Evolutionary conservation across 352 stramenopile genomes (phyloP), one percentile per base, ranked within the genome.

Genomic region (Halophytophthora polymorphica): DNA sequence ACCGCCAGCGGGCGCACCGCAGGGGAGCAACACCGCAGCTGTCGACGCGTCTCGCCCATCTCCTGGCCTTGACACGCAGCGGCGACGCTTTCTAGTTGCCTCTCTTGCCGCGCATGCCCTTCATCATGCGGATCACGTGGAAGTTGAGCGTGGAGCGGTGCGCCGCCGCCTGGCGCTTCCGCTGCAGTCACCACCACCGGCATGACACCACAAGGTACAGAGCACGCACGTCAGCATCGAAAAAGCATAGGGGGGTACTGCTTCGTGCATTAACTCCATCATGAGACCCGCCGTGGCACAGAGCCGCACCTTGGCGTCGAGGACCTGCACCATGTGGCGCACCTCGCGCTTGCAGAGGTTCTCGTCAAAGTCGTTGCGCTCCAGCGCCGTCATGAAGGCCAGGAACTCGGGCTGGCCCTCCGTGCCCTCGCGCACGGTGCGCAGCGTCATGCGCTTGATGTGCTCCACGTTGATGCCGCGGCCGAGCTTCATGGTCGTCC

Each of bases 401-500:
- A 90, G 64, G 60, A 89, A 90, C 73, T 95, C 84, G 11, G 69
- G 58, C 51, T 89, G 74, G 1, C 84, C 82, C 40, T 92, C 83
- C 34, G 68, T 93, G 45, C 76, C 73, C 46, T 94, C 83, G 60
- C 78, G 77, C 49, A 91, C 63, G 14, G 83, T 91, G 59, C 84
- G 84, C 73, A 90, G 73, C 64, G 84, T 95, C 84, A 95, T 95
- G 69, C 83, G 83, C 78, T 93, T 93, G 68, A 95, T 90, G 61
- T 95, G 84, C 69, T 92, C 84, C 61, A 86, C 72, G 50, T 83
- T 88, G 49, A 93, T 73, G 50, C 73, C 77, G 58, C 82, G 83
- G 38, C 74, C 61, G 49, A 93, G 76, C 77, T 90, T 93, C 82
- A 93, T 92, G 51, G 44, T 75, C 18, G 23, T 38, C 29, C 25